phyloP scores from a whole-genome alignment of 345 rosid species.

The Dimocarpus longan region DNA sequence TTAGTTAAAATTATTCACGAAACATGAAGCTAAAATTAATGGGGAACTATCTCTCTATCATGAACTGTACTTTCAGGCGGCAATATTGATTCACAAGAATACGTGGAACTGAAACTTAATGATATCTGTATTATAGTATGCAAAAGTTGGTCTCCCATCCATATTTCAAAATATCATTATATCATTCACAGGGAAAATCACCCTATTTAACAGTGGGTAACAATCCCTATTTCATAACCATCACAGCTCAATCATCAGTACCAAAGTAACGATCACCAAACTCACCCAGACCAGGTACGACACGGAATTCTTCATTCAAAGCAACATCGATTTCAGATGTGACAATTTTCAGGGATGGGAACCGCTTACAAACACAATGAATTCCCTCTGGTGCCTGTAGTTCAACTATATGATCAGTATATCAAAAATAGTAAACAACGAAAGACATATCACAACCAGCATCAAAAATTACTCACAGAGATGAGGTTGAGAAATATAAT shows the following conservation, averaged over 20 bases:
- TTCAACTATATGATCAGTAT: not conserved
- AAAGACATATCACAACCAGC: not conserved
- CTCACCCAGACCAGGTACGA: constrained; percentile 98
- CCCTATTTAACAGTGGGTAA: constrained; percentile 12
- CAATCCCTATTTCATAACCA: not conserved
- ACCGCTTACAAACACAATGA: constrained; percentile 82
- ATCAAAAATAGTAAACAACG: not conserved
- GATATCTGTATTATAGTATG: not conserved
- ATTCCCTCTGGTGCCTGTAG: constrained; percentile 96
- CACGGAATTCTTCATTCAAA: constrained; percentile 84
- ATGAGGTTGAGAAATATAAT: constrained; percentile 93
- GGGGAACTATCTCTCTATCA: not conserved
- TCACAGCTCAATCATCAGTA: constrained; percentile 67
- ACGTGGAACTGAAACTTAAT: not conserved
- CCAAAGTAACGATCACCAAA: constrained; percentile 98
- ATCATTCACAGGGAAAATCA: not conserved
- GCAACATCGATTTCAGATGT: constrained; percentile 94
- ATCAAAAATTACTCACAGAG: constrained; percentile 56
- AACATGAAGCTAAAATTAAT: not conserved
- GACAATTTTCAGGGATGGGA: constrained; percentile 85
- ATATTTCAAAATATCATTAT: constrained; percentile 12
- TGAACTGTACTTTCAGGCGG: not conserved
- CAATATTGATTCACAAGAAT: not conserved
- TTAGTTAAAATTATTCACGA: not conserved
- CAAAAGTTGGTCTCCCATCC: constrained; percentile 3